These are phyloP conservation scores for Kluyveromyces starmeri DNA, from an alignment of 805 yeast genomes.

Conservation along the genomic window DNA sequence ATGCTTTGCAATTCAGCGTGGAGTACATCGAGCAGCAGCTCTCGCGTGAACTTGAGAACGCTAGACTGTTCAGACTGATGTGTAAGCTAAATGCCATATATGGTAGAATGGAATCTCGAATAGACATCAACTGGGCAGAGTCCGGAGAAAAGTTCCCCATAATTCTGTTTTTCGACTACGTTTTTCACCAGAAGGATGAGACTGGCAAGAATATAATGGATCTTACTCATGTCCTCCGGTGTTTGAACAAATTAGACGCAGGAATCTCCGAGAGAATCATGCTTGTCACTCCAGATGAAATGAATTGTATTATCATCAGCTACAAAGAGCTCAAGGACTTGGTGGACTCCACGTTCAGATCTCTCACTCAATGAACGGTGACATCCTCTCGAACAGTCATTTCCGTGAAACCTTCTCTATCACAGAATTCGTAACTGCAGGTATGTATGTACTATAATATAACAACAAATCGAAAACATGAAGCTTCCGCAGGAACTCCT, in stretches of 20 bases:
- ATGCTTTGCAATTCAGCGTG: slow-evolving; percentile 41
- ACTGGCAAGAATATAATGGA: slow-evolving; percentile 71
- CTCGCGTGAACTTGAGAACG: slow-evolving; percentile 75
- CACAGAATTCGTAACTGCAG: too few relatives aligned
- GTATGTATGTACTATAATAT: too few relatives aligned
- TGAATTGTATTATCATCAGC: slow-evolving; percentile 73
- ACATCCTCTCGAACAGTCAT: too few relatives aligned
- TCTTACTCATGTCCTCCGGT: slow-evolving; percentile 67
- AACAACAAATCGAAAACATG: too few relatives aligned
- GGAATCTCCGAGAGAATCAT: slow-evolving; percentile 79
- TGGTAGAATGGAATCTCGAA: slow-evolving; percentile 60
- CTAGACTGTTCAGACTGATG: slow-evolving; percentile 71
- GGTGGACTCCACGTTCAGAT: slow-evolving; percentile 58
- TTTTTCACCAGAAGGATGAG: slow-evolving; percentile 78
- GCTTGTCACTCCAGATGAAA: slow-evolving; percentile 77
- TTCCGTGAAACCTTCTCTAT: too few relatives aligned
- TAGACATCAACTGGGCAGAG: slow-evolving; percentile 57
- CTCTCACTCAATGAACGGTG: slow-evolving; percentile 22
- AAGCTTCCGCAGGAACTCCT: too few relatives aligned
- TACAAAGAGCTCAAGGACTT: slow-evolving; percentile 73
- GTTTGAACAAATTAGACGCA: slow-evolving; percentile 84
- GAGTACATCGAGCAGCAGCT: slow-evolving; percentile 58
- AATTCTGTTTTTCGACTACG: slow-evolving; percentile 69
- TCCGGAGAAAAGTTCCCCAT: slow-evolving; percentile 68
- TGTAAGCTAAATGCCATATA: slow-evolving; percentile 72